A percentile compares a stretch with the other conserved stretches of the same genome.
Evolutionary conservation across 2,329 filamentous ascomycete species (phyloP).

Genomic region (Botrytis deweyae): DNA sequence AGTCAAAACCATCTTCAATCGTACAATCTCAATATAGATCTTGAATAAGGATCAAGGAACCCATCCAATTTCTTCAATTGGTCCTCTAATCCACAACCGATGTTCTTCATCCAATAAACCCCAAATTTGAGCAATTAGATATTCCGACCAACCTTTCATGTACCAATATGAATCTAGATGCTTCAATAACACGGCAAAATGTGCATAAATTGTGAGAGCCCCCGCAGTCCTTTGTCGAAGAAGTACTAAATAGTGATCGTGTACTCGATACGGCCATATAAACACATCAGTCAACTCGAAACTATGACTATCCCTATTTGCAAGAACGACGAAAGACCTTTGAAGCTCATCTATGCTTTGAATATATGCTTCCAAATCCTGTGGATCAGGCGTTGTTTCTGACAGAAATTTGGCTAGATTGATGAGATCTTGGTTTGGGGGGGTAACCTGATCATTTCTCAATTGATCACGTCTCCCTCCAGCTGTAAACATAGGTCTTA

Average conservation of each 20-base stretch:
- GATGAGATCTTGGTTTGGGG: conserved; percentile 18
- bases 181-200: conserved; percentile 41
- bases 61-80: conserved; percentile 39
- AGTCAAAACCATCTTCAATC: neutral
- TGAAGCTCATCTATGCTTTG: conserved; percentile 41
- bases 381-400: conserved; percentile 27
- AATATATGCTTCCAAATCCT: conserved; percentile 35
- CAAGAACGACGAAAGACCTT: conserved; percentile 37
- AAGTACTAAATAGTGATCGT: conserved; percentile 42
- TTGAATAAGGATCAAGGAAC: conserved; percentile 23
- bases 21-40: neutral
- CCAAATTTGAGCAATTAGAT: conserved; percentile 41
- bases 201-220: conserved; percentile 41
- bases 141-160: conserved; percentile 41
- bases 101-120: conserved; percentile 42
- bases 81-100: conserved; percentile 42
- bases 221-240: conserved; percentile 40
- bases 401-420: conserved; percentile 29
- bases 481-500: conserved; percentile 29
- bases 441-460: conserved; percentile 29
- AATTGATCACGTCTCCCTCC: conserved; percentile 21
- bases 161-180: conserved; percentile 42
- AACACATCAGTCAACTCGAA: conserved; percentile 44
- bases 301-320: conserved; percentile 23
- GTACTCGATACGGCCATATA: conserved; percentile 43